Evolutionary conservation across 768 basidiomycete genomes (phyloP), one percentile per base, ranked within the genome.

Genomic region (Lactarius akahatsu): DNA sequence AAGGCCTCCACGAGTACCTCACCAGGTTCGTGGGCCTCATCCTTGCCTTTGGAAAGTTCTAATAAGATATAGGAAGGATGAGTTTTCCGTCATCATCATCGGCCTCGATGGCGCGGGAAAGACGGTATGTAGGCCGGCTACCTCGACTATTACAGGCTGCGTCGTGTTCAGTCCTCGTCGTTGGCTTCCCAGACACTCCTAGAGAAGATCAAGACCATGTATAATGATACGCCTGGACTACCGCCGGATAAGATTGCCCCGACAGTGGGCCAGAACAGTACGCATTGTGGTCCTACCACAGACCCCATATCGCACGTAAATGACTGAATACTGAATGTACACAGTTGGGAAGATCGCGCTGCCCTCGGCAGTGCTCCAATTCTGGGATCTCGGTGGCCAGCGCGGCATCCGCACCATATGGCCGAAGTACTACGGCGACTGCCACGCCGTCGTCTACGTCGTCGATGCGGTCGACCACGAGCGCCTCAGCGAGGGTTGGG

Each of bases 331-430:
- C 47, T 50, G 23, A 50, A 26, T 50, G 23, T 15, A 13, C 50
- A 18, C 72, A 97, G 96, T 91, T 76, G 97, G 96, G 45, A 93
- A 92, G 75, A 95, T 98, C 66, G 88, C 87, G 0, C 83, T 99
- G 5, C 94, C 97, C 0, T 96, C 95, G 0, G 95, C 94, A 0
- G 90, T 96, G 34, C 85, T 98, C 32, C 92, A 94, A 73, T 98
- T 98, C 82, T 97, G 94, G 87, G 97, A 99, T 74, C 82, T 99
- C 11, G 96, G 97, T 13, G 96, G 96, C 0, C 96, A 98, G 74
- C 81, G 90, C 1, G 94, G 96, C 28, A 96, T 99, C 47, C 84
- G 96, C 34, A 89, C 87, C 41, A 96, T 99, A 70, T 98, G 96
- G 96, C 87, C 89, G 66, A 82, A 85, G 63, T 99, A 99, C 77